Percentiles rank a stretch among this genome's conserved stretches.
phyloP scores from a whole-genome alignment of 371 early-diverging fungal genomes.

The Neoconidiobolus thromboides region DNA sequence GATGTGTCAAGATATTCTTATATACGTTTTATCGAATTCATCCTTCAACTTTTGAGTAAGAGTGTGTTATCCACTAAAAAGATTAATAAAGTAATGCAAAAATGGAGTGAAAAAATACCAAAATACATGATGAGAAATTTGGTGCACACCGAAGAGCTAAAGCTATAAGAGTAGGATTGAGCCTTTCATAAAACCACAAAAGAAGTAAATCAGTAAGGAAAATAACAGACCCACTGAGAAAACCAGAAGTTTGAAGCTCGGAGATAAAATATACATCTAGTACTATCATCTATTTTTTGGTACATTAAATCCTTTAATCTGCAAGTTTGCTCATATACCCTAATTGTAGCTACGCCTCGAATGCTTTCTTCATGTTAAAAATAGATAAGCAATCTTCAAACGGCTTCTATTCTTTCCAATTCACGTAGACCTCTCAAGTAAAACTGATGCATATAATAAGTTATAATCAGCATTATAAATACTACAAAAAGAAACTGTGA shows the following conservation, averaged over 20 bases:
- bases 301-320: slow-evolving; percentile 32
- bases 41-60: slow-evolving; percentile 29
- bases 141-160: slow-evolving; percentile 53
- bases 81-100: slow-evolving; percentile 10
- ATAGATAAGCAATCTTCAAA: slow-evolving; percentile 53
- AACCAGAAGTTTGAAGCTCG: slow-evolving; percentile 78
- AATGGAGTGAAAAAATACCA: slow-evolving; percentile 7
- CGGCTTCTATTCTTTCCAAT: slow-evolving; percentile 58
- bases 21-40: slow-evolving; percentile 48
- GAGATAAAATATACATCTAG: slow-evolving; percentile 43
- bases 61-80: slow-evolving; percentile 17
- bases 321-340: slow-evolving; percentile 47
- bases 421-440: slow-evolving; percentile 56
- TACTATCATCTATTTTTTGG: slow-evolving; percentile 31
- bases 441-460: slow-evolving; percentile 25
- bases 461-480: slow-evolving; percentile 16
- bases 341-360: slow-evolving; percentile 47
- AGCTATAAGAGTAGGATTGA: slow-evolving; percentile 54
- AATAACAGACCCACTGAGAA: slow-evolving; percentile 36
- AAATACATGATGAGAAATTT: slow-evolving; percentile 35
- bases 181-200: slow-evolving; percentile 14
- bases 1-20: slow-evolving; percentile 32
- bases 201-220: slow-evolving; percentile 30
- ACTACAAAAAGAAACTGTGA: slow-evolving; percentile 33
- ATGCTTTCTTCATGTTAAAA: slow-evolving; percentile 55